Conservation (phyloP, 768 basidiomycete species). For the Exsudoporus frostii region DNA sequence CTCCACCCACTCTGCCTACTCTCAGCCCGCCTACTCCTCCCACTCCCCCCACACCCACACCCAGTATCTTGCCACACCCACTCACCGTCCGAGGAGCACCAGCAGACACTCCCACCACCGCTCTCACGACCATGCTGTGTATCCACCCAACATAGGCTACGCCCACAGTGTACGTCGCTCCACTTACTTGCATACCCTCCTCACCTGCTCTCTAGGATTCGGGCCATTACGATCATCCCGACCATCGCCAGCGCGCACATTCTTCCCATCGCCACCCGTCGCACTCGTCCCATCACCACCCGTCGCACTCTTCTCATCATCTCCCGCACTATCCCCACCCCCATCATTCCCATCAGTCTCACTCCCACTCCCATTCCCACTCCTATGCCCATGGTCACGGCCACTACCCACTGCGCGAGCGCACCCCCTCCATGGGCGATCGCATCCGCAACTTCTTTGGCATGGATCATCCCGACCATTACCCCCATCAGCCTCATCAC, state of each 20-base stretch:
- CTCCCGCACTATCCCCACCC: slow-evolving; percentile 12
- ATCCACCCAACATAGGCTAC: slow-evolving; percentile 7
- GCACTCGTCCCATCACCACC: slow-evolving; percentile 15
- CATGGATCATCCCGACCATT: slow-evolving; percentile 14
- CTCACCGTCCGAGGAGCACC: slow-evolving; percentile 8
- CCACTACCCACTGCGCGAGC: slow-evolving; percentile 12
- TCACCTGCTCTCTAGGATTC: slow-evolving; percentile 14
- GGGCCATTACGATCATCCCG: slow-evolving; percentile 12
- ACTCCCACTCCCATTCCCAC: slow-evolving; percentile 1
- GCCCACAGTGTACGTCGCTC: slow-evolving; percentile 13
- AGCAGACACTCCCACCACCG: slow-evolving; percentile 18
- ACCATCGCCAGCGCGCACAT: slow-evolving; percentile 9
- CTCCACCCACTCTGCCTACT: neutral
- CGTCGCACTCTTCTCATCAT: slow-evolving; percentile 7
- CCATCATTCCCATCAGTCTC: slow-evolving; percentile 5
- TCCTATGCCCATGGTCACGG: slow-evolving; percentile 14
- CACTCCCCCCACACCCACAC: neutral
- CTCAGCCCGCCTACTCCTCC: neutral
- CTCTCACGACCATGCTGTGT: neutral
- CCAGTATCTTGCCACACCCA: slow-evolving; percentile 6
- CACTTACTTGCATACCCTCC: neutral
- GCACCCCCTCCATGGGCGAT: slow-evolving; percentile 31
- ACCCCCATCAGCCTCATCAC: neutral
- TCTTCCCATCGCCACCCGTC: slow-evolving; percentile 17
- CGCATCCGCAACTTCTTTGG: slow-evolving; percentile 41